Evolutionary conservation across 352 stramenopile genomes (phyloP), one percentile per base, ranked within the genome.

Genomic region (Phytophthora cactorum): DNA sequence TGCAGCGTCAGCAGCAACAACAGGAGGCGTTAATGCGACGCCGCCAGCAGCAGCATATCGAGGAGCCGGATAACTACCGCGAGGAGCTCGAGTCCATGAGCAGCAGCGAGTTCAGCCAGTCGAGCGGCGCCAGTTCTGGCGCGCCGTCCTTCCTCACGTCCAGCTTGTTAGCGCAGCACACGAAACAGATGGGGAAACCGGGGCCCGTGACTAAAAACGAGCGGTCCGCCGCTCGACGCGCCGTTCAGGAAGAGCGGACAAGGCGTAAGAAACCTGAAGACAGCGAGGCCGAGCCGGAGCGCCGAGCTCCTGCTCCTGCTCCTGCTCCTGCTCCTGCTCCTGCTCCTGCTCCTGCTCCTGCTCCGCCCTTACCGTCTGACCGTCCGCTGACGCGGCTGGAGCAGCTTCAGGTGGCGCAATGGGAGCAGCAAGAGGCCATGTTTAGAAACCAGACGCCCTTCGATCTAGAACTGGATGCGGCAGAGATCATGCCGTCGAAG

Each of bases 131-230:
- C 6, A 68, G 59, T 49, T 66, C 57, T n/a, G 59, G 46, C 41
- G 59, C 39, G 14, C 58, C 46, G 11, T 74, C 44, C 11, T 69
- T 75, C 31, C 70, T 88, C 55, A 88, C 79, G 28, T 81, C 79
- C 8, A 81, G 81, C 53, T 45, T 81, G 45, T 72, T 88, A 15
- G 79, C 77, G 17, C 65, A 79, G 34, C 79, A 88, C 44, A 88
- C 79, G 29, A 78, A 82, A 28, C 58, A 79, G 36, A 84, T 83
- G 74, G 79, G 74, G 0, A 77, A 74, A 2, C 66, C 74, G 12
- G 79, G 76, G 0, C 76, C 76, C 1, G 74, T 82, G n/a, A 73
- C 74, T n/a, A 62, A 52, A 15, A 60, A 66, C n/a, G 72, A 72
- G 22, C 39, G 70, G 25, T 9, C 43, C 17, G 57, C 53, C 0